Base-by-base conservation (phyloP, 768 basidiomycete species). In the Termitomyces sp. region DNA sequence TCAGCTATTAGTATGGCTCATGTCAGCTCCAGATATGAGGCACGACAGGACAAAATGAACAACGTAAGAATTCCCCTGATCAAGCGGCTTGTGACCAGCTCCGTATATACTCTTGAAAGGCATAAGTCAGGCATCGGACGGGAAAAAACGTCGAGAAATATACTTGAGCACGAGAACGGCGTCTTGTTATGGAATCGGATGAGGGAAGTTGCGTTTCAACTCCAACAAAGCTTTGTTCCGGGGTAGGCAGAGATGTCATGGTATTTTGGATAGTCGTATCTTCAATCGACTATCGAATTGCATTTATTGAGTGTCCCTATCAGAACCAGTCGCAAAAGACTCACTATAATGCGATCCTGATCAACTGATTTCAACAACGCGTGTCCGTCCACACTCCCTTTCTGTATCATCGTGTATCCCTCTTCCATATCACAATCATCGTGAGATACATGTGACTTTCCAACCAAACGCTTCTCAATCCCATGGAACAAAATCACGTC, bases 401-500 rank as follows among this genome's bases (percentile, higher is more conserved):
- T 47, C 10, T 43, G 36, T 11, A 25, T 38, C 12, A 57, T 15
- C 11, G 46, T 32, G 15, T 57, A 53, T 6, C 15, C 55, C 11
- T 40, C 14, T 42, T 51, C 52, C 8, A 25, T n/a, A n/a, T 51
- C 40, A 12, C 25, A 29, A 57, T 53, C 31, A 40, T 57, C 50
- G 14, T 57, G 32, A 15, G 56, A 20, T 32, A 45, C n/a, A 20
- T 56, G 49, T 38, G 56, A 20, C 20, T 60, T 63, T 29, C 12
- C 62, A n/a, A 57, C 36, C 52, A 62, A 52, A 40, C 61, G 62
- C 52, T 65, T 45, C 38, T 63, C 64, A 15, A 69, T 60, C 14
- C 57, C 60, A 38, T 60, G 37, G 25, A 66, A 64, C 20, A 65
- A 56, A 0, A 64, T n/a, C 20, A 67, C 59, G 36, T 72, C 65